Percentiles rank a stretch among this genome's conserved stretches.
phyloP scores from a whole-genome alignment of 805 yeast genomes.

The Candida xyloterini region DNA sequence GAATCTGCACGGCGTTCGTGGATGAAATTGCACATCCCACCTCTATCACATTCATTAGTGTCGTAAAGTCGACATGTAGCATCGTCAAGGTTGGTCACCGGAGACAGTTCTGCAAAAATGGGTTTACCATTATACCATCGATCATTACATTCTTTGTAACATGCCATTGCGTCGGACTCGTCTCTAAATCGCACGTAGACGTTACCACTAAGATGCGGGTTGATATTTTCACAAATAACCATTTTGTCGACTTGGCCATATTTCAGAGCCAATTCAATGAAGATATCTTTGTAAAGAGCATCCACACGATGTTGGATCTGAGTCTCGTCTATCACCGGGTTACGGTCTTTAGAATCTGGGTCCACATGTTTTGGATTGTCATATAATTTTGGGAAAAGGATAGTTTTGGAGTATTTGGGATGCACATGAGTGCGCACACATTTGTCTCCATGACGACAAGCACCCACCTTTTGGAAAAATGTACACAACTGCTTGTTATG shows the following conservation, averaged over 20 bases:
- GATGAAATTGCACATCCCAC: slow-evolving; percentile 82
- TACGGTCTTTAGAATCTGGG: slow-evolving; percentile 3
- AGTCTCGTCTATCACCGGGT: slow-evolving; percentile 17
- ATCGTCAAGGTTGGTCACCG: slow-evolving; percentile 66
- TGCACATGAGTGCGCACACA: slow-evolving; percentile 72
- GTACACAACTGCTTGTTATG: slow-evolving; percentile 21
- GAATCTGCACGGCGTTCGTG: slow-evolving; percentile 62
- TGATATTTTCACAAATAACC: slow-evolving; percentile 78
- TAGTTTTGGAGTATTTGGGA: slow-evolving; percentile 63
- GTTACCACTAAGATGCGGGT: slow-evolving; percentile 81
- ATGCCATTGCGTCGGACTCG: slow-evolving; percentile 56
- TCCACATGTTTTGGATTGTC: slow-evolving; percentile 50
- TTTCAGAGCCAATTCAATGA: slow-evolving; percentile 49
- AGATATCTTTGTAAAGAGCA: slow-evolving; percentile 68
- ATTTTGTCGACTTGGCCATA: slow-evolving; percentile 56
- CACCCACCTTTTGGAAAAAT: slow-evolving; percentile 81
- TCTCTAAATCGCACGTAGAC: slow-evolving; percentile 66
- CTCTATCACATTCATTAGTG: slow-evolving; percentile 63
- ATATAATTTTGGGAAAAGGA: slow-evolving; percentile 62
- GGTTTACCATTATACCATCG: slow-evolving; percentile 85
- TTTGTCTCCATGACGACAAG: slow-evolving; percentile 88
- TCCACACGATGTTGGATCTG: slow-evolving; percentile 50
- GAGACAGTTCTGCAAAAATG: slow-evolving; percentile 73
- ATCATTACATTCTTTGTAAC: slow-evolving; percentile 60
- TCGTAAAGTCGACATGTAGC: slow-evolving; percentile 77